Evolutionary conservation across 2,329 filamentous ascomycete genomes (phyloP).

Genomic region (Plectosphaerella sp.): DNA sequence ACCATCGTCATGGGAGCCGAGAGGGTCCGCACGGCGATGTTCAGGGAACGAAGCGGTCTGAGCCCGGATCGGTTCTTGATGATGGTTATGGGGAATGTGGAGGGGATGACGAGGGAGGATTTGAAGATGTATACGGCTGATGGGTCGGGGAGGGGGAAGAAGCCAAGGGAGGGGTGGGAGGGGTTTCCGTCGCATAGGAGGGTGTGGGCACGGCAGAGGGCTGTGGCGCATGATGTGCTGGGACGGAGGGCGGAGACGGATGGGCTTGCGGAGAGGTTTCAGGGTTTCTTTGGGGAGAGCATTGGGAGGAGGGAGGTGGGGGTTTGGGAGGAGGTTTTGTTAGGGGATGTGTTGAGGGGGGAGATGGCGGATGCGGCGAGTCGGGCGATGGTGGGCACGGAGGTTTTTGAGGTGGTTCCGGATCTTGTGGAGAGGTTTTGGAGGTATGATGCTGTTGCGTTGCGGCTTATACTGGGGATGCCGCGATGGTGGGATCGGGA

Average conservation of each 20-base stretch:
- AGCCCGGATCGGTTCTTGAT: no score
- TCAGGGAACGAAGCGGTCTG: no score
- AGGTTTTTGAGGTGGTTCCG: conserved; percentile 17
- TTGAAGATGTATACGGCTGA: no score
- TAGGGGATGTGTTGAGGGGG: conserved; percentile 13
- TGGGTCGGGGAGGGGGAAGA: no score
- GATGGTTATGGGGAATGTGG: no score
- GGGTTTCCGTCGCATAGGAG: no score
- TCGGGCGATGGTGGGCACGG: conserved; percentile 11
- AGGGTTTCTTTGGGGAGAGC: conserved; percentile 5
- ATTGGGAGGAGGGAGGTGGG: conserved; percentile 9
- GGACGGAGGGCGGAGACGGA: conserved; percentile 2
- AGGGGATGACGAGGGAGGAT: no score
- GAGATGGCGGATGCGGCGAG: conserved; percentile 17
- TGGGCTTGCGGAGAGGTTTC: conserved; percentile 9
- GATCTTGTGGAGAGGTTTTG: conserved; percentile 18
- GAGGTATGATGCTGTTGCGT: conserved; percentile 16
- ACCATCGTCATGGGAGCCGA: no score
- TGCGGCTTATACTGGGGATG: conserved; percentile 14
- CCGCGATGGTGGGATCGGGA: conserved; percentile 15
- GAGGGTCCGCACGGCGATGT: no score
- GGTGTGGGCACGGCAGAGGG: no score
- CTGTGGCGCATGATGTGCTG: no score
- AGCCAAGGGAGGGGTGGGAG: no score
- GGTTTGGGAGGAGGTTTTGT: conserved; percentile 13